phyloP scores from a whole-genome alignment of 2,329 filamentous ascomycete species.

The Xylariaceae sp. region DNA sequence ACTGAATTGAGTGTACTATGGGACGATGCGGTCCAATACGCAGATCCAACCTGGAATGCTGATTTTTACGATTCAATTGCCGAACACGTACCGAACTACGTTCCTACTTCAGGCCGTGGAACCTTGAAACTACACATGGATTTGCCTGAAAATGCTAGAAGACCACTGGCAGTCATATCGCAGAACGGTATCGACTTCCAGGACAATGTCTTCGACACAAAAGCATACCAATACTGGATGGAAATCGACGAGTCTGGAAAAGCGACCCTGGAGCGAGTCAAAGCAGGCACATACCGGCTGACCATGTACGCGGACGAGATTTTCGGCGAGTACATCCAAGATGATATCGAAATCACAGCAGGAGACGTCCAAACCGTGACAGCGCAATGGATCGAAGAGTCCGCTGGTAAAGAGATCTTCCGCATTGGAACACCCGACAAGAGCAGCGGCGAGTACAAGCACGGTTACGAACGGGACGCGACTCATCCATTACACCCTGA shows the following conservation, averaged over 20 bases:
- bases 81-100: constrained; percentile 38
- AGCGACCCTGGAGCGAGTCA: constrained; percentile 46
- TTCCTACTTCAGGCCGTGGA: constrained; percentile 46
- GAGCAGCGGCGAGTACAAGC: constrained; percentile 54
- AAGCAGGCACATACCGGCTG: constrained; percentile 54
- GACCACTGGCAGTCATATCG: constrained; percentile 51
- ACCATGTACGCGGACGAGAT: constrained; percentile 59
- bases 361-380: background rate
- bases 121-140: constrained; percentile 47
- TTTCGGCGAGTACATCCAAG: constrained; percentile 55
- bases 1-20: constrained; percentile 45
- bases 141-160: constrained; percentile 47
- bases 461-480: constrained; percentile 47
- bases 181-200: constrained; percentile 50
- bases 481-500: constrained; percentile 33
- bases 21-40: constrained; percentile 48
- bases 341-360: constrained; percentile 35
- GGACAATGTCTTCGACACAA: constrained; percentile 50
- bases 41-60: constrained; percentile 49
- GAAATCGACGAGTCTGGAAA: constrained; percentile 42
- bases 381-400: background rate
- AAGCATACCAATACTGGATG: constrained; percentile 58
- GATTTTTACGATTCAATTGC: constrained; percentile 58
- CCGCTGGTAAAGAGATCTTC: constrained; percentile 46
- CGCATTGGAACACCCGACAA: constrained; percentile 59